A percentile compares a stretch with the other conserved stretches of the same genome.
phyloP scores from a whole-genome alignment of 768 basidiomycete genomes.

The Filobasidium wieringae region DNA sequence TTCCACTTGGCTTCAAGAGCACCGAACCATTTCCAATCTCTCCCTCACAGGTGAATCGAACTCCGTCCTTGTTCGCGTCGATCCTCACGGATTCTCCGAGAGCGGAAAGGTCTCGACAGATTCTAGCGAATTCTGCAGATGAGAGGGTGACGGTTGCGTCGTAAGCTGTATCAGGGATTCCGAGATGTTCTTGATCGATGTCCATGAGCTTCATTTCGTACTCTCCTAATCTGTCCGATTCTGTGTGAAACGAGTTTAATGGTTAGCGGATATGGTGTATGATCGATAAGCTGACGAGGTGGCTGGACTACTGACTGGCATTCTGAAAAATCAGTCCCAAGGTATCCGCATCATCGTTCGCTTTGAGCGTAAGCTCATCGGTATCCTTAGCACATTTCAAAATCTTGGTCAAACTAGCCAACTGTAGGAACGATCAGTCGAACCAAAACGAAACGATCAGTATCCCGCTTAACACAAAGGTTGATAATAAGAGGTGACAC shows the following conservation, averaged over 20 bases:
- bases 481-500: slow-evolving; percentile 3
- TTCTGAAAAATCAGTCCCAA: slow-evolving; percentile 83
- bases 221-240: slow-evolving; percentile 83
- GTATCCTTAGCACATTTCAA: slow-evolving; percentile 95
- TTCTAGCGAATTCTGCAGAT: slow-evolving; percentile 73
- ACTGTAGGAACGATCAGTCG: slow-evolving; percentile 50
- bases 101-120: slow-evolving; percentile 78
- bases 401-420: slow-evolving; percentile 81
- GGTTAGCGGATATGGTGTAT: slow-evolving; percentile 3
- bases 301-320: slow-evolving; percentile 50
- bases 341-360: slow-evolving; percentile 77
- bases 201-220: slow-evolving; percentile 99
- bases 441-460: neutral
- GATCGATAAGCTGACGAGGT: neutral
- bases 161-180: slow-evolving; percentile 94
- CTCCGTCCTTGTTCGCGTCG: slow-evolving; percentile 90
- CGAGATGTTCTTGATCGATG: slow-evolving; percentile 86
- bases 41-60: slow-evolving; percentile 82
- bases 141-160: slow-evolving; percentile 84
- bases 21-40: slow-evolving; percentile 87
- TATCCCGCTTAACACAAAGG: neutral
- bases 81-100: slow-evolving; percentile 92
- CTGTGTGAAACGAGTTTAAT: slow-evolving; percentile 42
- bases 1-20: slow-evolving; percentile 50
- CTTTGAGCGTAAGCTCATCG: slow-evolving; percentile 80